Evolutionary conservation across 23 red algal genomes (phyloP).

Genomic region (Gracilaria gracilis): DNA sequence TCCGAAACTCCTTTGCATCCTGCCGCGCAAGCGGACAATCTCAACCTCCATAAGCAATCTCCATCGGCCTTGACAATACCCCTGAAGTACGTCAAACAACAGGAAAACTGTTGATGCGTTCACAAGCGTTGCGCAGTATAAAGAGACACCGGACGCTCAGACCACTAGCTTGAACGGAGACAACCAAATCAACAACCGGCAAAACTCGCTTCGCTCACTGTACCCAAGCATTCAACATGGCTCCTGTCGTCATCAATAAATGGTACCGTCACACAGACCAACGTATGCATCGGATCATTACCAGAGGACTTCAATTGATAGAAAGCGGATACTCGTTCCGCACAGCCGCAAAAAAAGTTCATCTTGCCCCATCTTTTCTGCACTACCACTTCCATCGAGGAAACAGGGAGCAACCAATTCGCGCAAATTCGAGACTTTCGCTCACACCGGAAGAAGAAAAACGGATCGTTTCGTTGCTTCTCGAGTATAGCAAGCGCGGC

Average conservation of each 20-base stretch:
- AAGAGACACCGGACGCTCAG: too few relatives aligned
- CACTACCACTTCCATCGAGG: background rate
- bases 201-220: too few relatives aligned
- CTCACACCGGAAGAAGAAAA: background rate
- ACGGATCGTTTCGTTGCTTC: background rate
- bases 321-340: background rate
- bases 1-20: too few relatives aligned
- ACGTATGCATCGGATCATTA: background rate
- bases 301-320: background rate
- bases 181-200: too few relatives aligned
- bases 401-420: background rate
- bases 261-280: background rate
- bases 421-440: background rate
- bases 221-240: background rate
- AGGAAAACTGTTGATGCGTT: too few relatives aligned
- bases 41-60: too few relatives aligned
- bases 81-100: too few relatives aligned
- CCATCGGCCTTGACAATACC: too few relatives aligned
- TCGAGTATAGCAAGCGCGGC: background rate
- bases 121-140: too few relatives aligned
- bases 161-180: too few relatives aligned
- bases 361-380: background rate
- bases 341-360: background rate
- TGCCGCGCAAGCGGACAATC: too few relatives aligned
- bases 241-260: background rate